Conservation (phyloP, 805 yeast species). For the Teunomyces pallodes region DNA sequence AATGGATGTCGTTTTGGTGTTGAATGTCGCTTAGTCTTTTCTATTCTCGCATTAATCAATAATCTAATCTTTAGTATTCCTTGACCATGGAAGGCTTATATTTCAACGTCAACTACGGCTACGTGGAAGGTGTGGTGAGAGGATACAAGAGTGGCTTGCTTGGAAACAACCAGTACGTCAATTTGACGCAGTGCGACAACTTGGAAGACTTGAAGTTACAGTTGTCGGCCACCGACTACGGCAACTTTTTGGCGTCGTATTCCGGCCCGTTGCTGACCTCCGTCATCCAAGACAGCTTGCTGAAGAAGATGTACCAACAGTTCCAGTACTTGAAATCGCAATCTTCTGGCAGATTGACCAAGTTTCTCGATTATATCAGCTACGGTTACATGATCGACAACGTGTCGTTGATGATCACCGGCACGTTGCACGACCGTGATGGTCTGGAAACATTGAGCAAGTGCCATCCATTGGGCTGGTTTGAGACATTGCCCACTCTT, state of each 20-base stretch:
- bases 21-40: too few relatives aligned
- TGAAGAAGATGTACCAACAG: conserved; percentile 72
- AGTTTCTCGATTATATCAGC: conserved; percentile 87
- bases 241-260: conserved; percentile 79
- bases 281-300: conserved; percentile 76
- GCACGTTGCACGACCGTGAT: conserved; percentile 94
- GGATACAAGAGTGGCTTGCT: conserved; percentile 88
- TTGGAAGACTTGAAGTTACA: conserved; percentile 93
- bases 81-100: conserved; percentile 82
- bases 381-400: conserved; percentile 99
- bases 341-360: conserved; percentile 73
- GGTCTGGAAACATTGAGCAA: conserved; percentile 81
- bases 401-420: conserved; percentile 92
- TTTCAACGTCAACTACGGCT: conserved; percentile 89
- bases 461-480: conserved; percentile 98
- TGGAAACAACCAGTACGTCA: conserved; percentile 76
- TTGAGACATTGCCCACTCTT: conserved; percentile 93
- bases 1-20: too few relatives aligned
- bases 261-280: conserved; percentile 83
- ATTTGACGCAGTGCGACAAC: conserved; percentile 92
- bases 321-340: conserved; percentile 84
- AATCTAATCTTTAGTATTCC: not conserved
- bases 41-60: too few relatives aligned
- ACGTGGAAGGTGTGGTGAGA: conserved; percentile 89
- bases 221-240: conserved; percentile 93